These are phyloP conservation scores for Pelargonium cotyledonis DNA, from an alignment of 441 rosid genomes.

Conservation along the genomic window DNA sequence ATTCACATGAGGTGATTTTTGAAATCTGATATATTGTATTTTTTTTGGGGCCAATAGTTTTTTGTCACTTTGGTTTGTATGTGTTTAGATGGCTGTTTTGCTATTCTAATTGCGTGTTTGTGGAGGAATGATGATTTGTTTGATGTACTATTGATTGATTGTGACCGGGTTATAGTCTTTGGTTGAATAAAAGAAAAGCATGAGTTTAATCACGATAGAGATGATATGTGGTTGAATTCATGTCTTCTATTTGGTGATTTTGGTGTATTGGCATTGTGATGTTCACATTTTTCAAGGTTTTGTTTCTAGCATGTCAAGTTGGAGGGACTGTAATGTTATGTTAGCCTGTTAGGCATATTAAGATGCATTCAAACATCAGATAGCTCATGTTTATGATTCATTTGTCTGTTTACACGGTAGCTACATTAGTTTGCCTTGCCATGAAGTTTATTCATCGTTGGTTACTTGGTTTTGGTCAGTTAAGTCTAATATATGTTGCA, in stretches of 20 bases:
- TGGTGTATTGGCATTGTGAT: not conserved
- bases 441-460: not conserved
- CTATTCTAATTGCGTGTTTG: constrained; percentile 2
- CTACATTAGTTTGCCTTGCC: constrained; percentile 3
- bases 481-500: not conserved
- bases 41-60: constrained; percentile 1
- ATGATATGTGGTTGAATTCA: not conserved
- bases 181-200: not conserved
- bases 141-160: not conserved
- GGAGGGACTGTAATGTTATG: not conserved
- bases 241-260: not conserved
- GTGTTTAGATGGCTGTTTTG: not conserved
- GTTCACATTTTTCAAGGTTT: not conserved
- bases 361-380: not conserved
- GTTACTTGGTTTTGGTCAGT: not conserved
- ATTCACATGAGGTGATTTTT: constrained; percentile 58
- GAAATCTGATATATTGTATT: not conserved
- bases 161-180: not conserved
- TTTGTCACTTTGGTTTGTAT: constrained; percentile 3
- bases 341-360: not conserved
- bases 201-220: not conserved
- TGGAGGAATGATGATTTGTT: not conserved
- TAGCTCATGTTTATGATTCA: constrained; percentile 2
- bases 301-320: not conserved
- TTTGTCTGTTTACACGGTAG: not conserved